Evolutionary conservation across 2,329 filamentous ascomycete genomes (phyloP), one percentile per base, ranked within the genome.

Genomic region (Fusarium newnesense): DNA sequence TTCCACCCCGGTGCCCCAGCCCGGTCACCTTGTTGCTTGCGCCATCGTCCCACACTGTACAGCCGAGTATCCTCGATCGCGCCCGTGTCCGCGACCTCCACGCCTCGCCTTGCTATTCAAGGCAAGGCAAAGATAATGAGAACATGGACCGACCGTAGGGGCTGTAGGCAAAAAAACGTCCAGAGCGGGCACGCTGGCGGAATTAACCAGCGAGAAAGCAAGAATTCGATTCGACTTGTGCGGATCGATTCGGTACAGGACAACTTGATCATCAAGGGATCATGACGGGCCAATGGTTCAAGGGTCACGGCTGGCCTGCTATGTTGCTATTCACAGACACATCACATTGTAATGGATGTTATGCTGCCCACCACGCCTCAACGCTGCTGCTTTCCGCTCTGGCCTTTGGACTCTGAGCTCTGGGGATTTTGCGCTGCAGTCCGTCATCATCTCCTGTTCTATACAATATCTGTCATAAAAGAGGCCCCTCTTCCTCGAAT

Each of bases 21-120:
- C 73, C 67, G 59, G 75, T 74, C 74, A 70, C 72, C 69, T 75
- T 66, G 67, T 60, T 67, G 72, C 76, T 78, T 76, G 76, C 76
- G 76, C 76, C 76, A 78, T 78, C 75, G 76, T 78, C 76, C 76
- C 76, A 78, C 76, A 77, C 75, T 78, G 76, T 76, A 76, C 73
- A 76, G 75, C 76, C 75, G 76, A 78, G 72, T 74, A 75, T 65
- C 64, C 72, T 72, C 73, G 72, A 77, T 77, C 67, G 73, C 66
- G 75, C 61, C 75, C 73, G 64, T 75, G 73, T 76, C 72, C 68
- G 69, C 74, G 58, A 70, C 57, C 75, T 78, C 75, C 75, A 78
- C 65, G 75, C 69, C 75, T 76, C 67, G 67, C 67, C 72, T 75
- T 77, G 65, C 74, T 74, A 60, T 75, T 74, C 73, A 60, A 52